Evolutionary conservation across 1,284 basidiomycete genomes (phyloP), one percentile per base, ranked within the genome.

Genomic region (Tremellales sp.): DNA sequence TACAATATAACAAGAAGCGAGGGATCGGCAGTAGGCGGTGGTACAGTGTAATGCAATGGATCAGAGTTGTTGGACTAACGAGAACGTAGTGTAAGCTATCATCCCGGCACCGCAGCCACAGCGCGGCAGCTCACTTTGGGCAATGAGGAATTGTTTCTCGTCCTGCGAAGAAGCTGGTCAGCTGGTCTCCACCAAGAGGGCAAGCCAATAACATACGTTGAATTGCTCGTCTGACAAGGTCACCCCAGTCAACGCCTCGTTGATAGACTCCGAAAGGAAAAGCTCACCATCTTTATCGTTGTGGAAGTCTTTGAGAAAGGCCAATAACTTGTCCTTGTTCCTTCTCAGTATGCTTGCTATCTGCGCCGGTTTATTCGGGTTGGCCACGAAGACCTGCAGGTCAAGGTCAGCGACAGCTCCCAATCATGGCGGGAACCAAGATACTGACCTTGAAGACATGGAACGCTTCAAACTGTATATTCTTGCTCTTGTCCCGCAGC

Each of bases 381-480:
- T 99, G 33, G 95, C 94, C 29, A 98, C 94, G 64, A 99, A 99
- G 5, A 97, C 88, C 89, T 91, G 43, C 9, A 26, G 22, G 10
- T 10, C 16, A 31, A 31, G 29, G 10, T 14, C 16, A 24, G 4
- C 13, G 28, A n/a, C 28, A n/a, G 6, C 9, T 10, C 38, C 38
- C 38, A 22, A 9, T 24, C 38, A 9, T 12, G 6, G n/a, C 10
- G 29, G 29, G 10, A 10, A 10, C 10, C 16, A 31, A 10, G 16
- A 31, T 21, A 61, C 75, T 41, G 48, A 93, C 94, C 81, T 98
- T 99, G 82, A 99, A 99, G 27, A 99, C 95, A 63, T 98, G 95
- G 74, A 99, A 99, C 2, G 94, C 94, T 72, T 99, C 94, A 53
- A 97, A 98, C 73, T 99, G 94, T 45, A 99, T 98, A 72, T 99